Evolutionary conservation across 2,329 filamentous ascomycete species (phyloP).

Genomic region (Aspergillaceae sp.): DNA sequence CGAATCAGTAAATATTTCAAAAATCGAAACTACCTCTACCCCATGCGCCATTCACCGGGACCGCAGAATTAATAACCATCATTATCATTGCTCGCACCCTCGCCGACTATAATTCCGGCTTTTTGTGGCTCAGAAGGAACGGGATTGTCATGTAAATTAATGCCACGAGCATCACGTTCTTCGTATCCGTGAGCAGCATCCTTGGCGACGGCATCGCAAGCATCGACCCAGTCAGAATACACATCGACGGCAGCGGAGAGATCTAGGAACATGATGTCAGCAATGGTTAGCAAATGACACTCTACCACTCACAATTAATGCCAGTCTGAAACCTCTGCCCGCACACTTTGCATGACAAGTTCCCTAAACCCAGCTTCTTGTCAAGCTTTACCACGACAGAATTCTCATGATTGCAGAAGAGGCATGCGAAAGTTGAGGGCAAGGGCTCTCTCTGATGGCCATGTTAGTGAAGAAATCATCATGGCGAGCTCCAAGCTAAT

Average conservation of each 20-base stretch:
- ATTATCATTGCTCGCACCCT: slow-evolving; percentile 13
- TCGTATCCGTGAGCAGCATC: slow-evolving; percentile 40
- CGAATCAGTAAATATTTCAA: no score
- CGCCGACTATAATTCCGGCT: slow-evolving; percentile 9
- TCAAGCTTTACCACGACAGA: slow-evolving; percentile 85
- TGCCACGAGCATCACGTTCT: slow-evolving; percentile 10
- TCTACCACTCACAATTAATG: slow-evolving; percentile 70
- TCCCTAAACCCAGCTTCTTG: slow-evolving; percentile 81
- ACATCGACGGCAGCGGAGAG: slow-evolving; percentile 88
- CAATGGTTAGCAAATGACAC: neutral
- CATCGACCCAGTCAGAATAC: slow-evolving; percentile 97
- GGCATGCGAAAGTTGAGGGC: slow-evolving; percentile 79
- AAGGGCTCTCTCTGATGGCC: slow-evolving; percentile 36
- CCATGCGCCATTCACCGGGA: slow-evolving; percentile 15
- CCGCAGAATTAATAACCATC: slow-evolving; percentile 22
- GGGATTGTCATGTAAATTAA: slow-evolving; percentile 10
- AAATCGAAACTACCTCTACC: slow-evolving; percentile 5
- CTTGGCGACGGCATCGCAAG: slow-evolving; percentile 67
- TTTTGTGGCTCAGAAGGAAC: slow-evolving; percentile 13
- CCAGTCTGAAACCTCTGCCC: slow-evolving; percentile 87
- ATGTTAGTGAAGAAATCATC: slow-evolving; percentile 6
- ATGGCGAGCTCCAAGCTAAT: slow-evolving; percentile 7
- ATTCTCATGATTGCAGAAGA: slow-evolving; percentile 98
- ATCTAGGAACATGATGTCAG: slow-evolving; percentile 44
- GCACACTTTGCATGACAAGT: slow-evolving; percentile 83